Evolutionary conservation across 2,329 filamentous ascomycete genomes (phyloP).

Genomic region (Penicillium sp.): DNA sequence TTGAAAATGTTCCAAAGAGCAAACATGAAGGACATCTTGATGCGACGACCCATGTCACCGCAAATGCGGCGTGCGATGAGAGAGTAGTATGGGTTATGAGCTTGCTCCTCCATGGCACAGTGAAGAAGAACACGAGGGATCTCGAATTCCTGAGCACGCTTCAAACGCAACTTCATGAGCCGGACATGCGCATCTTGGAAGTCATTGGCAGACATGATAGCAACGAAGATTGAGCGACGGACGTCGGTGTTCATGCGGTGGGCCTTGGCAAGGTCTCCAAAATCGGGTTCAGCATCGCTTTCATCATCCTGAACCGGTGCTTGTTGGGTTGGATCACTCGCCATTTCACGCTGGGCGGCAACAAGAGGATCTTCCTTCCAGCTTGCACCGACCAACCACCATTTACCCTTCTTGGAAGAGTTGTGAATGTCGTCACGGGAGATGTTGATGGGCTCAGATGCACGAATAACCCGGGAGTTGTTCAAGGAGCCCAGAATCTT

Average conservation of each 20-base stretch:
- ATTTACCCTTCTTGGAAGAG: constrained; percentile 86
- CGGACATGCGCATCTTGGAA: constrained; percentile 80
- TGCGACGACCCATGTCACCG: constrained; percentile 62
- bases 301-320: constrained; percentile 24
- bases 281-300: constrained; percentile 57
- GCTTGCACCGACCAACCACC: constrained; percentile 98
- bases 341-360: constrained; percentile 36
- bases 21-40: constrained; percentile 84
- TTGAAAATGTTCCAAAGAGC: constrained; percentile 84
- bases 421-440: constrained; percentile 79
- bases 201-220: constrained; percentile 82
- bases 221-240: constrained; percentile 87
- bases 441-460: constrained; percentile 78
- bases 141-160: constrained; percentile 81
- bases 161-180: constrained; percentile 78
- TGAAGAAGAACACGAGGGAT: constrained; percentile 85
- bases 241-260: constrained; percentile 87
- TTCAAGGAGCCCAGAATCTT: constrained; percentile 82
- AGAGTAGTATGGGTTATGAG: constrained; percentile 92
- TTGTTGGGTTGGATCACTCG: constrained; percentile 13
- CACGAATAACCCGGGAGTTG: constrained; percentile 62
- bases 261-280: constrained; percentile 71
- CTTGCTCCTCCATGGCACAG: constrained; percentile 77
- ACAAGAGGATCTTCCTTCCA: constrained; percentile 59
- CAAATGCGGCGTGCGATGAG: constrained; percentile 80